phyloP scores from a whole-genome alignment of 2,329 filamentous ascomycete genomes.

The Hymenotorrendiella dingleyae region DNA sequence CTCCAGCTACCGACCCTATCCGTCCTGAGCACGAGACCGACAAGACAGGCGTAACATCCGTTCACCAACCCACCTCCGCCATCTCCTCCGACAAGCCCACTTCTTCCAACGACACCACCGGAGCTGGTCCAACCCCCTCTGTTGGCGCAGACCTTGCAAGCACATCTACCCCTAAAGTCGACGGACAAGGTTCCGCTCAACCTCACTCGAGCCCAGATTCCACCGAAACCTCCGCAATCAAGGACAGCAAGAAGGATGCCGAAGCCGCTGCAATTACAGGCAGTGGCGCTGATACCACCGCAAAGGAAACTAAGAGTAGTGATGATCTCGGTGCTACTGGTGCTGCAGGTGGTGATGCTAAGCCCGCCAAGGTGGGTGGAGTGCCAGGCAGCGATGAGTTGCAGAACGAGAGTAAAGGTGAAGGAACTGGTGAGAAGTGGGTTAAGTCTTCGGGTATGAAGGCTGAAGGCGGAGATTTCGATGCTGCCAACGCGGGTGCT shows the following conservation, averaged over 20 bases:
- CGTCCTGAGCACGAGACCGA: slow-evolving; percentile 9
- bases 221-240: slow-evolving; percentile 4
- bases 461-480: slow-evolving; percentile 63
- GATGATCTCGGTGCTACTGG: slow-evolving; percentile 8
- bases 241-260: slow-evolving; percentile 13
- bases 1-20: slow-evolving; percentile 13
- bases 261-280: slow-evolving; percentile 5
- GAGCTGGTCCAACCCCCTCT: slow-evolving; percentile 17
- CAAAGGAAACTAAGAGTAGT: not conserved
- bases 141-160: slow-evolving; percentile 8
- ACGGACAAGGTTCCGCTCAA: slow-evolving; percentile 33
- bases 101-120: slow-evolving; percentile 7
- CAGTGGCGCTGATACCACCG: no score
- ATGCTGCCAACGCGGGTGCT: slow-evolving; percentile 57
- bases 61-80: slow-evolving; percentile 7
- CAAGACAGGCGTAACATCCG: slow-evolving; percentile 8
- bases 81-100: slow-evolving; percentile 8
- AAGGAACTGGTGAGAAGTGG: slow-evolving; percentile 50
- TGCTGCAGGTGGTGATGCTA: not conserved
- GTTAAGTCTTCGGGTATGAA: slow-evolving; percentile 52
- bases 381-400: slow-evolving; percentile 10
- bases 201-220: slow-evolving; percentile 26
- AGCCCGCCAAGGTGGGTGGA: no score
- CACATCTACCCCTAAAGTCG: slow-evolving; percentile 15
- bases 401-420: slow-evolving; percentile 31